A percentile compares a stretch with the other conserved stretches of the same genome.
Conservation (phyloP, 352 stramenopile genomes). For the Globisporangium splendens region DNA sequence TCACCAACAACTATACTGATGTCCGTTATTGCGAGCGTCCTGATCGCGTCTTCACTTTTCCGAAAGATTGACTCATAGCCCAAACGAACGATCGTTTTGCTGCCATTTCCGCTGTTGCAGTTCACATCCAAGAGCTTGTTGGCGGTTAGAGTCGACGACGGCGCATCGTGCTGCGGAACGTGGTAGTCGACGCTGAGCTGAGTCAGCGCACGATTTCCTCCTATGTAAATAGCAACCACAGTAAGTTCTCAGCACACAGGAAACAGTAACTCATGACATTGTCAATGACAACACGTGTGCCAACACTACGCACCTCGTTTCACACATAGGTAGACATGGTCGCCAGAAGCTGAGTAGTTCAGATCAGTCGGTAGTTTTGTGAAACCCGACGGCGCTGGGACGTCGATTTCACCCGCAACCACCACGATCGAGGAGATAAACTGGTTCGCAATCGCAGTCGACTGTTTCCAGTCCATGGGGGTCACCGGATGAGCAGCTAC, state of each 20-base stretch:
- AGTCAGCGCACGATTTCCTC: constrained; percentile 26
- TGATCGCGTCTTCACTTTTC: constrained; percentile 21
- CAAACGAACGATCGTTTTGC: constrained; percentile 23
- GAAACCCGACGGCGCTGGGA: constrained; percentile 46
- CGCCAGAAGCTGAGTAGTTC: constrained; percentile 56
- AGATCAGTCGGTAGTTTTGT: constrained; percentile 50
- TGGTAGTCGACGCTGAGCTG: constrained; percentile 23
- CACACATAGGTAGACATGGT: constrained; percentile 72
- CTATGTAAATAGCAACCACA: not conserved
- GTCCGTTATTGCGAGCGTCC: constrained; percentile 60
- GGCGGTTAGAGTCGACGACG: constrained; percentile 4
- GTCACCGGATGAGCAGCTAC: constrained; percentile 37
- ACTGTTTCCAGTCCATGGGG: constrained; percentile 43
- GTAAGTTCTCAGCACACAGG: no score
- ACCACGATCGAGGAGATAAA: constrained; percentile 70
- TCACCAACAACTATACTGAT: constrained; percentile 39
- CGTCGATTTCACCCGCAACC: constrained; percentile 52
- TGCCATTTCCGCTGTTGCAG: constrained; percentile 29
- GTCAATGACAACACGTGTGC: not conserved
- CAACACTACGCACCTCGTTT: constrained; percentile 31
- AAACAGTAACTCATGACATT: not conserved
- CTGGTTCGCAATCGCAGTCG: constrained; percentile 19
- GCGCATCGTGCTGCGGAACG: not conserved
- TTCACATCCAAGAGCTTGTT: constrained; percentile 16
- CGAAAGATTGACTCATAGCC: constrained; percentile 21